A percentile compares a stretch with the other conserved stretches of the same genome.
Evolutionary conservation across 306 rosid species (phyloP).

Genomic region (Bauhinia variegata): DNA sequence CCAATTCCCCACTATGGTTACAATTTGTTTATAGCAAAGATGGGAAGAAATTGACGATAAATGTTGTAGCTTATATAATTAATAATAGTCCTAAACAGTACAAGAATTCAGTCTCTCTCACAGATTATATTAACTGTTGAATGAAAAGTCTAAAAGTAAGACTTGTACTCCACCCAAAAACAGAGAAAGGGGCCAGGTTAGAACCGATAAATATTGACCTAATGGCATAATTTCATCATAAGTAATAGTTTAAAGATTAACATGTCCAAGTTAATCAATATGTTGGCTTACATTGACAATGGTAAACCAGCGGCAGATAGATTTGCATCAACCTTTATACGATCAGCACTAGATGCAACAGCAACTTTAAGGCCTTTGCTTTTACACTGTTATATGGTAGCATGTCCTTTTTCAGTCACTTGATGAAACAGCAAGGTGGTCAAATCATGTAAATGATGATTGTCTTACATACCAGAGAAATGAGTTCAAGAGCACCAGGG

Average conservation of each 20-base stretch:
- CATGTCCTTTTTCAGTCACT: constrained; percentile 34
- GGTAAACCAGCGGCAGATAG: constrained; percentile 90
- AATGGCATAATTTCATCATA: neutral
- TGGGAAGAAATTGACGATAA: neutral
- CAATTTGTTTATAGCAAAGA: constrained; percentile 20
- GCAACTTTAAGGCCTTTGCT: constrained; percentile 94
- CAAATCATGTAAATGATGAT: constrained; percentile 23
- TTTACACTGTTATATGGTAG: constrained; percentile 64
- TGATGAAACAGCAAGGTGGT: constrained; percentile 33
- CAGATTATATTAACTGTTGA: neutral
- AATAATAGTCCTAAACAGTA: neutral
- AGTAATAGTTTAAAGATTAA: constrained; percentile 26
- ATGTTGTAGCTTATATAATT: neutral
- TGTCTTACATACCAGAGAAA: constrained; percentile 68
- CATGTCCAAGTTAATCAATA: constrained; percentile 30
- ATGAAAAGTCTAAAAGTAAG: too few relatives aligned
- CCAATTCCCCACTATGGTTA: constrained; percentile 15
- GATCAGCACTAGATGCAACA: constrained; percentile 99
- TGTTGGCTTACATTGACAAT: constrained; percentile 69
- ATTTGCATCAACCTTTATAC: constrained; percentile 95
- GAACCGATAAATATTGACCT: neutral
- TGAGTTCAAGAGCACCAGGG: constrained; percentile 93
- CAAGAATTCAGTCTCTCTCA: neutral
- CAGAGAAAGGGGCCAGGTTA: neutral
- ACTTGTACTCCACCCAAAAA: neutral